Base-by-base conservation (phyloP, 2,329 filamentous ascomycete genomes). In the Aureobasidium sp. region DNA sequence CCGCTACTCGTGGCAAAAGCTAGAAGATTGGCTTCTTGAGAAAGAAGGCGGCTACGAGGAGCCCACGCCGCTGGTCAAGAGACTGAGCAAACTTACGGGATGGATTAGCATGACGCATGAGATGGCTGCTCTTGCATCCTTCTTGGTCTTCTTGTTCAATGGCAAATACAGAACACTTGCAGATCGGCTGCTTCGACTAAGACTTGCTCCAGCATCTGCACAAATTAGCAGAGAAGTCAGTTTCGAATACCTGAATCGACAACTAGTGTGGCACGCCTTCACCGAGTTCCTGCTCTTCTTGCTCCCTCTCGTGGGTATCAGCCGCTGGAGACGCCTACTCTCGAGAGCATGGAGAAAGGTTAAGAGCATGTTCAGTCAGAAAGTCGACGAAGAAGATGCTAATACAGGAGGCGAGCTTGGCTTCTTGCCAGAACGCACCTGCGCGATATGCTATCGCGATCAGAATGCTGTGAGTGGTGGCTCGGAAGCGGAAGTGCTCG, bases 201-300 rank as follows among this genome's bases (percentile, higher is more conserved):
- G 93, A 61, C 84, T 99, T 48, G 88, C 91, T 3, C 89, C 94
- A 8, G 88, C 89, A 5, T 92, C 88, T 3, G 91, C 85, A 70
- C 90, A 96, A 72, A 88, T 95, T 66, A 90, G 86, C 72, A 84
- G 93, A 36, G 92, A 97, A 75, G 92, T 99, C 29, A 96, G 90
- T 1, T 97, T 99, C 72, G 94, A 99, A 76, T 97, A 97, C 71
- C 84, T 97, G 55, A 99, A 99, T 74, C 87, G 94, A 52, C 94
- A 99, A 76, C 85, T 99, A 12, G 94, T 99, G 41, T 99, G 94
- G 94, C 94, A 99, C 76, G 94, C 94, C n/a, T 96, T 99, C 70
- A 99, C 94, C 29, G 94, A 99, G 73, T 99, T 99, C 69, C 80
- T 99, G n/a, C 83, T 99, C 36, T 99, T 97, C 74, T 84, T 97